Percentiles rank a stretch among this genome's conserved stretches.
Conservation (phyloP, 2,329 filamentous ascomycete species). For the Truncatella angustata region DNA sequence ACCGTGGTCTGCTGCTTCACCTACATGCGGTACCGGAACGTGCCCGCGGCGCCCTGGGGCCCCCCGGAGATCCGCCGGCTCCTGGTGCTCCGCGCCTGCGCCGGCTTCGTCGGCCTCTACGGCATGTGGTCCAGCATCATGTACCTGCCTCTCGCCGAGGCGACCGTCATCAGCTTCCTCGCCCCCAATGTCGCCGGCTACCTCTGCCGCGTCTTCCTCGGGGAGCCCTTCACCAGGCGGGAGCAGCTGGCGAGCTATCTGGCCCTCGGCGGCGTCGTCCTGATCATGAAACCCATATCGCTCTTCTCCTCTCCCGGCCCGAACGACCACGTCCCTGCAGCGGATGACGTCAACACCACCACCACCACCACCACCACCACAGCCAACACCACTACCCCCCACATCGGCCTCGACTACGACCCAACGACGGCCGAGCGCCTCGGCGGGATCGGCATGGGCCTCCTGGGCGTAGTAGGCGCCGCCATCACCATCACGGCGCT, state of each 20-base stretch:
- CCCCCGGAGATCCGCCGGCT: slow-evolving; percentile 63
- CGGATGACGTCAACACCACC: slow-evolving; percentile 15
- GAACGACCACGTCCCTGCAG: not conserved
- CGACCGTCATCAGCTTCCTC: slow-evolving; percentile 86
- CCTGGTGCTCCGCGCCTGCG: slow-evolving; percentile 65
- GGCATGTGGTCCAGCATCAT: slow-evolving; percentile 67
- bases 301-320: slow-evolving; percentile 29
- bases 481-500: slow-evolving; percentile 74
- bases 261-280: slow-evolving; percentile 74
- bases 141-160: slow-evolving; percentile 82
- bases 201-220: slow-evolving; percentile 70
- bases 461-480: slow-evolving; percentile 75
- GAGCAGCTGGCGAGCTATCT: slow-evolving; percentile 76
- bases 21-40: slow-evolving; percentile 72
- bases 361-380: slow-evolving; percentile 16
- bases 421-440: slow-evolving; percentile 64
- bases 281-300: slow-evolving; percentile 71
- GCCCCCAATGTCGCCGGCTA: slow-evolving; percentile 77
- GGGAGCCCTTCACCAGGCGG: slow-evolving; percentile 74
- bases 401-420: slow-evolving; percentile 33
- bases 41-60: slow-evolving; percentile 71
- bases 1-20: slow-evolving; percentile 64
- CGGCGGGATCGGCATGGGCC: slow-evolving; percentile 66
- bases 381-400: slow-evolving; percentile 13
- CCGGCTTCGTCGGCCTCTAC: slow-evolving; percentile 76